Conservation (phyloP, 2,329 filamentous ascomycete species). For the Diplodia sapinea region DNA sequence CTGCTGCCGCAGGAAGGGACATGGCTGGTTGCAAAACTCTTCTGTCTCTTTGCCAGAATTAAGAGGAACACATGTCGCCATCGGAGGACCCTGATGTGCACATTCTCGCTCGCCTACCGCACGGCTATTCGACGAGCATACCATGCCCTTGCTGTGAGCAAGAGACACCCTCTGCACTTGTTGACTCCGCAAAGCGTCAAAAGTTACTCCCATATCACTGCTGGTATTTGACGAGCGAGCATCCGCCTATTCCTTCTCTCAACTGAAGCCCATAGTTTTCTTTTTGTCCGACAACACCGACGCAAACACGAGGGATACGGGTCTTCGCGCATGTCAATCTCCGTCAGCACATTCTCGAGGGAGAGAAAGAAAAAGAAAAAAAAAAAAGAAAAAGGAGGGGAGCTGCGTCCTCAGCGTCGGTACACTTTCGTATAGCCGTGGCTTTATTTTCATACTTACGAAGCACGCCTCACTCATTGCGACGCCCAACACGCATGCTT, state of each 20-base stretch:
- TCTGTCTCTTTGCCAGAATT: slow-evolving; percentile 1
- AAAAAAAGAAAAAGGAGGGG: not conserved
- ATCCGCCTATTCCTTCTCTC: not conserved
- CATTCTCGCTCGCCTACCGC: slow-evolving; percentile 6
- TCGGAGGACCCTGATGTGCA: slow-evolving; percentile 14
- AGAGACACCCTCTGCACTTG: not conserved
- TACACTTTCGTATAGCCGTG: slow-evolving; percentile 4
- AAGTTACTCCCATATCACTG: not conserved
- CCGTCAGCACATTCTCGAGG: not conserved
- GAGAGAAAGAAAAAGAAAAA: not conserved
- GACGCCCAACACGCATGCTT: not conserved
- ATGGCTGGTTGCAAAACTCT: slow-evolving; percentile 16
- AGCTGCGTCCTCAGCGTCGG: not conserved
- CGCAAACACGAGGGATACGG: not conserved
- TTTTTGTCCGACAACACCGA: not conserved
- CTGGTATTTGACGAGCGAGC: not conserved
- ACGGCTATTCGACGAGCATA: not conserved
- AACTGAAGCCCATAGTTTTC: not conserved
- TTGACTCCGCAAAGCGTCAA: not conserved
- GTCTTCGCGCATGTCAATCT: not conserved
- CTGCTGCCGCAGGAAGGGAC: slow-evolving; percentile 5
- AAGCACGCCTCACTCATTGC: slow-evolving; percentile 2
- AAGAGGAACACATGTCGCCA: slow-evolving; percentile 13
- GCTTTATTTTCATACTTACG: not conserved
- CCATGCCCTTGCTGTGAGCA: slow-evolving; percentile 1